A percentile compares a stretch with the other conserved stretches of the same genome.
These are phyloP conservation scores for Tuctoria greenei DNA, from an alignment of 176 grass and related monocot species.

Conservation along the genomic window DNA sequence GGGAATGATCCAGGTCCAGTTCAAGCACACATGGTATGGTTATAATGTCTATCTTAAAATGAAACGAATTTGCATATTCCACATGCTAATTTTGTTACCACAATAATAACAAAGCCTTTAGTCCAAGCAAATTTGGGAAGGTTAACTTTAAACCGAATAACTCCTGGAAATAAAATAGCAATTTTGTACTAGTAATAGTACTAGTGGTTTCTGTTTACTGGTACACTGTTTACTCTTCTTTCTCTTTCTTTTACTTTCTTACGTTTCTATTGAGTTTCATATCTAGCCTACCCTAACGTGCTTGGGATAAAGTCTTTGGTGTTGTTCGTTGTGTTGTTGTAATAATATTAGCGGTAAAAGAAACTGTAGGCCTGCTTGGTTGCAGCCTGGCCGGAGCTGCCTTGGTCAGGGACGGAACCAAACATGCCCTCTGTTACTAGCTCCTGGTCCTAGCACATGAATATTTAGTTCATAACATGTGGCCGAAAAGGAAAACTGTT, in stretches of 20 bases:
- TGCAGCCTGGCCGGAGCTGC: no score
- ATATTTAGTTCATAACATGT: neutral
- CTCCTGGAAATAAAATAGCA: neutral
- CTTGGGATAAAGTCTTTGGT: no score
- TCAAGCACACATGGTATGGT: slow-evolving; percentile 51
- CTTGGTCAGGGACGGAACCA: no score
- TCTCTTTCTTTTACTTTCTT: no score
- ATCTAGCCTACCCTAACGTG: no score
- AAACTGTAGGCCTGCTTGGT: neutral
- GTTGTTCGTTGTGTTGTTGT: no score
- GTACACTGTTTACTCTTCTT: no score
- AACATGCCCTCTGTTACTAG: neutral
- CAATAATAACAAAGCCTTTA: neutral
- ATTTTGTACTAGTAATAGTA: neutral
- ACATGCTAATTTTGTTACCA: slow-evolving; percentile 25
- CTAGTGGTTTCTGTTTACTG: neutral
- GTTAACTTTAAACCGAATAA: neutral
- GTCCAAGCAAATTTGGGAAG: neutral
- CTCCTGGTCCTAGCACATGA: neutral
- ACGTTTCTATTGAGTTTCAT: no score
- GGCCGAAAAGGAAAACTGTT: neutral
- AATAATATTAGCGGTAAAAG: neutral
- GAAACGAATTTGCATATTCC: slow-evolving; percentile 1
- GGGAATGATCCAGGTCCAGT: slow-evolving; percentile 55
- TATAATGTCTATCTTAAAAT: slow-evolving; percentile 24